These are phyloP conservation scores for Colletotrichum melonis DNA, from an alignment of 2,329 filamentous ascomycete genomes.

Conservation along the genomic window DNA sequence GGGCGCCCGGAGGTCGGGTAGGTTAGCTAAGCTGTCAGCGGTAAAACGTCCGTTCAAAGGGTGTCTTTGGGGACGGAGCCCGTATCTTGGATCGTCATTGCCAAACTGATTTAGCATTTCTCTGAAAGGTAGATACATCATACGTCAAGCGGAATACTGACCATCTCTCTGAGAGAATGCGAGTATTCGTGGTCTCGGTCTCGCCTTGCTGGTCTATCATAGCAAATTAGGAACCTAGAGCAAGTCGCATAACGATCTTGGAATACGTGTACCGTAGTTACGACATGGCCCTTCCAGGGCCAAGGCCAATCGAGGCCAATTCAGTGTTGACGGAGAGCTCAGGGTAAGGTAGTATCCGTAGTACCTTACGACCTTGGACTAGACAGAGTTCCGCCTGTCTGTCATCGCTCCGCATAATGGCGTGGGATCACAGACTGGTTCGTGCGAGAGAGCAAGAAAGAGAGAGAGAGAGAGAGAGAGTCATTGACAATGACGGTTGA, in stretches of 20 bases:
- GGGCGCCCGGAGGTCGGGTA: not conserved
- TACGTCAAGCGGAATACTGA: not conserved
- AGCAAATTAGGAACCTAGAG: too few relatives aligned
- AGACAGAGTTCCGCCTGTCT: not conserved
- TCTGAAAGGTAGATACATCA: not conserved
- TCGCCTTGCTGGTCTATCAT: too few relatives aligned
- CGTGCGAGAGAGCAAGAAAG: conserved; percentile 1
- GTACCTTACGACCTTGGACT: not conserved
- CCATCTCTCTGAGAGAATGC: too few relatives aligned
- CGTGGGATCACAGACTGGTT: not conserved
- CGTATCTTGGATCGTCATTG: not conserved
- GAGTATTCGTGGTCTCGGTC: too few relatives aligned
- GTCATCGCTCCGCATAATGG: not conserved
- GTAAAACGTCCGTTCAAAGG: conserved; percentile 3
- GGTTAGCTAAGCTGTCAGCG: conserved; percentile 6
- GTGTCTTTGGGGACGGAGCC: not conserved
- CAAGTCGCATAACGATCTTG: not conserved
- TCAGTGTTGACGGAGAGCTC: not conserved
- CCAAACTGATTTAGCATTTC: too few relatives aligned
- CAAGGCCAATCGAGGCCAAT: not conserved
- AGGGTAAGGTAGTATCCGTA: not conserved
- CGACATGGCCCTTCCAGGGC: not conserved
- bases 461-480: not conserved
- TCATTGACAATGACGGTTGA: not conserved
- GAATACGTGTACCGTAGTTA: not conserved